phyloP scores from a whole-genome alignment of 2,329 filamentous ascomycete species.

The Exophiala calicioides region DNA sequence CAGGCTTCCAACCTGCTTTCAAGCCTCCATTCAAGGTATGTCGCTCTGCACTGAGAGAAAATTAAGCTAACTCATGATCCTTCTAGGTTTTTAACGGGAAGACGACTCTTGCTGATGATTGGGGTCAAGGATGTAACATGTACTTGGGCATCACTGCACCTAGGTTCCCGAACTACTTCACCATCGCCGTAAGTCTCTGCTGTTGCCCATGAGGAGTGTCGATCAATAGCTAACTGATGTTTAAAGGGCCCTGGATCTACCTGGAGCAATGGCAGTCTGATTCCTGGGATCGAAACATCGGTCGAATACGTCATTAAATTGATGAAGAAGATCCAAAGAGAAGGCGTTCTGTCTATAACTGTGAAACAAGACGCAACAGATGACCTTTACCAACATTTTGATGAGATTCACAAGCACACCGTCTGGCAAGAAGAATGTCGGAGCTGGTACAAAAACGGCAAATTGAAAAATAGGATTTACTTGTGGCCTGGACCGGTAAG shows the following conservation, averaged over 20 bases:
- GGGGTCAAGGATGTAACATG: slow-evolving; percentile 7
- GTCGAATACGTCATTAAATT: slow-evolving; percentile 39
- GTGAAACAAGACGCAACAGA: slow-evolving; percentile 23
- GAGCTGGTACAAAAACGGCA: slow-evolving; percentile 43
- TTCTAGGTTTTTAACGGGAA: slow-evolving; percentile 9
- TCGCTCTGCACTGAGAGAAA: background rate
- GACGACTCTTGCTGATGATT: slow-evolving; percentile 7
- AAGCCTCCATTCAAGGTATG: slow-evolving; percentile 32
- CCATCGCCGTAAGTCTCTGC: slow-evolving; percentile 21
- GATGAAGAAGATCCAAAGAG: slow-evolving; percentile 39
- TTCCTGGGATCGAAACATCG: slow-evolving; percentile 37
- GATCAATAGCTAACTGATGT: slow-evolving; percentile 1
- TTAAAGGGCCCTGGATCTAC: slow-evolving; percentile 36
- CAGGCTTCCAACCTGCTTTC: slow-evolving; percentile 40
- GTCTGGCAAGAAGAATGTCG: slow-evolving; percentile 39
- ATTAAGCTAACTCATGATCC: slow-evolving; percentile 37
- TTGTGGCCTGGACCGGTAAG: slow-evolving; percentile 38
- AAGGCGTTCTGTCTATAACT: slow-evolving; percentile 37
- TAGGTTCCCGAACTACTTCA: slow-evolving; percentile 38
- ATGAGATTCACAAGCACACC: slow-evolving; percentile 39
- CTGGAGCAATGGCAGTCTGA: slow-evolving; percentile 38
- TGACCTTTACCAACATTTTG: slow-evolving; percentile 33
- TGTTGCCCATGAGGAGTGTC: too few relatives aligned
- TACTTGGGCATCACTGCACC: slow-evolving; percentile 10
- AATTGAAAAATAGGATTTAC: slow-evolving; percentile 35